Percentiles rank a stretch among this genome's conserved stretches.
Conservation (phyloP, 768 basidiomycete genomes). For the Exidia glandulosa region DNA sequence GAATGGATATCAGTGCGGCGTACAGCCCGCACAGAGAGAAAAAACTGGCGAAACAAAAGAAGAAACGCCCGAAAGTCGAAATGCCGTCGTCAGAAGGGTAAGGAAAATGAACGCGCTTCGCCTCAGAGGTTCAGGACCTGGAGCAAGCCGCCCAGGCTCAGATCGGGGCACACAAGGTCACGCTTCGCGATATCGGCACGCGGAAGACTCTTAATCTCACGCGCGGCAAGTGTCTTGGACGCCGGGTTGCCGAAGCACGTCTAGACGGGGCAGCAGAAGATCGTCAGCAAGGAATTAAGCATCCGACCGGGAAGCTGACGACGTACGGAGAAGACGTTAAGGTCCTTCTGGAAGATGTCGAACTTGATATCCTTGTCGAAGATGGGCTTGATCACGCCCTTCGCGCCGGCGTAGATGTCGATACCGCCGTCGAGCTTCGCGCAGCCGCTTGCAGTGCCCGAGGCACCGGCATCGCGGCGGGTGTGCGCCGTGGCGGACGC, state of each 20-base stretch:
- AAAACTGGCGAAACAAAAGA: too few species aligned
- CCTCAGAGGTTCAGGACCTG: not conserved
- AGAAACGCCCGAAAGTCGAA: too few species aligned
- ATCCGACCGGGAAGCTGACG: not conserved
- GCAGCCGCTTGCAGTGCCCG: slow-evolving; percentile 30
- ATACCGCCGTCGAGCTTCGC: slow-evolving; percentile 24
- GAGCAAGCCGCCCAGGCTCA: not conserved
- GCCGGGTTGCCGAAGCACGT: not conserved
- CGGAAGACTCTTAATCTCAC: not conserved
- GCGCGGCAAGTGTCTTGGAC: not conserved
- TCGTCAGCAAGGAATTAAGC: not conserved
- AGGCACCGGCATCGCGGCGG: not conserved
- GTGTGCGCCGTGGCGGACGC: slow-evolving; percentile 4
- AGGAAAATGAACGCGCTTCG: not conserved
- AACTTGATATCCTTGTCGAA: slow-evolving; percentile 24
- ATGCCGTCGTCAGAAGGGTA: too few species aligned
- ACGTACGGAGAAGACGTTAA: slow-evolving; percentile 23
- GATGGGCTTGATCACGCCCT: slow-evolving; percentile 29
- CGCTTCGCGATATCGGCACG: not conserved
- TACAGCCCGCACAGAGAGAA: too few species aligned
- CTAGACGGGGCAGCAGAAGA: not conserved
- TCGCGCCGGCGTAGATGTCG: slow-evolving; percentile 29
- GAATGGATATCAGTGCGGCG: too few species aligned
- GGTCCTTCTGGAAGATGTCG: slow-evolving; percentile 25
- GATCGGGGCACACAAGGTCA: not conserved